A percentile compares a stretch with the other conserved stretches of the same genome.
Evolutionary conservation across 164 flowering plant species (phyloP).

Genomic region (Piper longum): DNA sequence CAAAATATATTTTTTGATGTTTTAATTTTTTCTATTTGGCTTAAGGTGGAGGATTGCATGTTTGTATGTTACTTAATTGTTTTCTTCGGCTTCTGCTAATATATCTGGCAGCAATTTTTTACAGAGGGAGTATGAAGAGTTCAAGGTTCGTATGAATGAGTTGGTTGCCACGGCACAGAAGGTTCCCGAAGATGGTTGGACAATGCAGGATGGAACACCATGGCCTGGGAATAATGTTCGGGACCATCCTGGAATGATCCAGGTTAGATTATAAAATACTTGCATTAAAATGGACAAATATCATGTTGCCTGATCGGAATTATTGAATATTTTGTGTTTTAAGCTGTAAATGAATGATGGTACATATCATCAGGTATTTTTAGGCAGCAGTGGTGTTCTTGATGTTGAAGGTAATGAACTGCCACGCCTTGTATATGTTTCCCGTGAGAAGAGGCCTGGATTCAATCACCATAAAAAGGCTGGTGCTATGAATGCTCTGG

Average conservation of each 20-base stretch:
- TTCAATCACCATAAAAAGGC: conserved; percentile 94
- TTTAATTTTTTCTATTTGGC: too few relatives aligned
- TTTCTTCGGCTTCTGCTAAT: too few relatives aligned
- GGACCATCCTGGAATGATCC: conserved; percentile 96
- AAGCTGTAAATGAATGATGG: not conserved
- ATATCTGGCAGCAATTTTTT: not conserved
- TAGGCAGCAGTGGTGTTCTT: conserved; percentile 83
- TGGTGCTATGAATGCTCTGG: conserved; percentile 94
- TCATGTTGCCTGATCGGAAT: too few relatives aligned
- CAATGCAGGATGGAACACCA: conserved; percentile 96
- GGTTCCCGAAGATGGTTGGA: conserved; percentile 89
- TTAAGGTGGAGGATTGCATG: too few relatives aligned
- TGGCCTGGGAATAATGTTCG: conserved; percentile 94
- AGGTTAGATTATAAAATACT: conserved; percentile 25
- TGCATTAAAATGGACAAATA: not conserved
- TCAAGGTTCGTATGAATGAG: conserved; percentile 69
- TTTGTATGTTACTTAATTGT: too few relatives aligned
- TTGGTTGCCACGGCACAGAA: conserved; percentile 70
- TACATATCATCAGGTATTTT: conserved; percentile 47
- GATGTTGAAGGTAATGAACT: conserved; percentile 84
- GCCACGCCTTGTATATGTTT: conserved; percentile 82
- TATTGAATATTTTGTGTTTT: not conserved
- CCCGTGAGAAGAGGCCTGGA: conserved; percentile 94
- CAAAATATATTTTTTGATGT: too few relatives aligned
- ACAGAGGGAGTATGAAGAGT: conserved; percentile 90